These are phyloP conservation scores for Penicillium sp. DNA, from an alignment of 2,329 filamentous ascomycete genomes.

Conservation along the genomic window DNA sequence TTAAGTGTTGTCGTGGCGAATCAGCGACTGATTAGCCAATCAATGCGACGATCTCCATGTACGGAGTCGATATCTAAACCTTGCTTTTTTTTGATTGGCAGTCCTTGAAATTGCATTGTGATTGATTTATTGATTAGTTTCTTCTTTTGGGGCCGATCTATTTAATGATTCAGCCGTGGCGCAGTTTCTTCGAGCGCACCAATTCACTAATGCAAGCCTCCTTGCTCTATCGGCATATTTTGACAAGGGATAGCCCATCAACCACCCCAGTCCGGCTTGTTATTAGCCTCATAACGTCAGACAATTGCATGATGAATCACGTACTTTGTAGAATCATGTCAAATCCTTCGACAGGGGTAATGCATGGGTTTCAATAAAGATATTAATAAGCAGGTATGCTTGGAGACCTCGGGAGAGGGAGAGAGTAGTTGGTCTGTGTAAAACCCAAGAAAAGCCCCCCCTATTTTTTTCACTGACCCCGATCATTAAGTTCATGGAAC, in stretches of 20 bases:
- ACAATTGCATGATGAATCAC: too few relatives aligned
- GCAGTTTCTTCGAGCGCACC: not conserved
- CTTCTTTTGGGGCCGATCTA: not conserved
- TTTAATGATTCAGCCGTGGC: not conserved
- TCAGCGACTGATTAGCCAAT: not conserved
- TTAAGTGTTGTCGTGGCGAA: not conserved
- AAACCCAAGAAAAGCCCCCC: not conserved
- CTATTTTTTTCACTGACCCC: not conserved
- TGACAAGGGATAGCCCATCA: not conserved
- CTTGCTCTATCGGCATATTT: not conserved
- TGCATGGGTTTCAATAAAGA: not conserved
- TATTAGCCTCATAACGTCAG: not conserved
- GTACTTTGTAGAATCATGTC: too few relatives aligned
- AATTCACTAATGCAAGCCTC: constrained; percentile 1
- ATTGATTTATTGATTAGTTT: not conserved
- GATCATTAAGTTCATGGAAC: not conserved
- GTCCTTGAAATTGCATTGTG: not conserved
- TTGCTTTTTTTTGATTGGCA: not conserved
- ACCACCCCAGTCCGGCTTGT: not conserved
- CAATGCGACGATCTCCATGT: not conserved
- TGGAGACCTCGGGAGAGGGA: too few relatives aligned
- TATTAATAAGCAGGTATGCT: not conserved
- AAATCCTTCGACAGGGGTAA: not conserved
- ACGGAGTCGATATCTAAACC: too few relatives aligned
- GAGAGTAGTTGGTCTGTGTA: too few relatives aligned